Conservation (phyloP, 106 monocot species). For the Allium sativum region DNA sequence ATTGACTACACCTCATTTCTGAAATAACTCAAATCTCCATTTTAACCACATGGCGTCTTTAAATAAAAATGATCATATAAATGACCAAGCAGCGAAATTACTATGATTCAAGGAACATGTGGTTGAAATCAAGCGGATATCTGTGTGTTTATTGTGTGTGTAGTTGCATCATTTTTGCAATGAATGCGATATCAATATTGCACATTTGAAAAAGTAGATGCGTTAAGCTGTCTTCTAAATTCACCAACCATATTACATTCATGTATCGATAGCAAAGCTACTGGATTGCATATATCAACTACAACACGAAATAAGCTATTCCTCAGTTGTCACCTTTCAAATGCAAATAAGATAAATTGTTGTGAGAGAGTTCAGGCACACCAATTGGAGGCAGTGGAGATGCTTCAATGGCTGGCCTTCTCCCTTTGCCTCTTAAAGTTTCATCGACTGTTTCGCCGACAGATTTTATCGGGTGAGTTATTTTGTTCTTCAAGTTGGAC, state of each 20-base stretch:
- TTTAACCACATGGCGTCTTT: no score
- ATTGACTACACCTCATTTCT: no score
- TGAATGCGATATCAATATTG: neutral
- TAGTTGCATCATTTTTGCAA: neutral
- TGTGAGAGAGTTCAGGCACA: slow-evolving; percentile 19
- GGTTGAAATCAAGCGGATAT: no score
- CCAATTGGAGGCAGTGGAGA: slow-evolving; percentile 14
- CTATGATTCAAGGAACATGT: no score
- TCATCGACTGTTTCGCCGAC: slow-evolving; percentile 25
- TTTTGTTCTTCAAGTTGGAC: slow-evolving; percentile 19
- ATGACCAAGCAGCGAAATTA: no score
- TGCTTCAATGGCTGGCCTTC: slow-evolving; percentile 13
- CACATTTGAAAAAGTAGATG: neutral
- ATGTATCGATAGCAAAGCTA: neutral
- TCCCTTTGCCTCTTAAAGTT: slow-evolving; percentile 6
- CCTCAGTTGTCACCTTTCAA: neutral
- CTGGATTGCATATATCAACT: neutral
- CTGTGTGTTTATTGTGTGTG: no score
- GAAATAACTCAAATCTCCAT: no score
- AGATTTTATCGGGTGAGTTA: slow-evolving; percentile 29
- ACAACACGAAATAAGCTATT: neutral
- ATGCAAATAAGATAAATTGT: slow-evolving; percentile 20
- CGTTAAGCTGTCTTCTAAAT: neutral
- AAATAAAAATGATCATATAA: no score
- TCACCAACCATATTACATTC: neutral